These are phyloP conservation scores for Leersia perrieri DNA, from an alignment of 176 grass and related monocot genomes.

Conservation along the genomic window DNA sequence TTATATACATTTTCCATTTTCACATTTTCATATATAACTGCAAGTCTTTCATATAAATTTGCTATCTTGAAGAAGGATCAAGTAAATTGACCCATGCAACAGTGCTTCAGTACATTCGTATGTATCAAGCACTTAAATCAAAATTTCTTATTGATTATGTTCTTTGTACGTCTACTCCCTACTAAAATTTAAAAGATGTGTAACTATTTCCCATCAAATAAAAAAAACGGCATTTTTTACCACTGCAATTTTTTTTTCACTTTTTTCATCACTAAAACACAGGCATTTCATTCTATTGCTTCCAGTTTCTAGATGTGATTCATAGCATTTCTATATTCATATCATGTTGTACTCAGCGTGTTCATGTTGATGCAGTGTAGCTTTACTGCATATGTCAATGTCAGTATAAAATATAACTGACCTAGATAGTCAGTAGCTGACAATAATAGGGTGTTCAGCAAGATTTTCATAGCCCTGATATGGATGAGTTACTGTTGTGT, in stretches of 20 bases:
- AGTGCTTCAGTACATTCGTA: background rate
- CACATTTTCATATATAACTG: conserved; percentile 15
- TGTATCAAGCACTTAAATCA: background rate
- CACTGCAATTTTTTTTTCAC: background rate
- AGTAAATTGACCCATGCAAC: background rate
- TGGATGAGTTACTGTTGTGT: background rate
- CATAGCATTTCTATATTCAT: background rate
- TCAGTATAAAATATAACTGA: background rate
- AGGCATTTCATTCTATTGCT: no score
- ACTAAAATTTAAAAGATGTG: background rate
- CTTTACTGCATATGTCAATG: background rate
- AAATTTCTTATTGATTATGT: background rate
- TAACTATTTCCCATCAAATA: background rate
- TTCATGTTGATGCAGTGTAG: background rate
- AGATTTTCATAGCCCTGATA: background rate
- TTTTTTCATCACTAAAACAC: no score
- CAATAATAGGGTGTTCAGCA: background rate
- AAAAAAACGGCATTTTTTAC: background rate
- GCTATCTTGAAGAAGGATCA: background rate
- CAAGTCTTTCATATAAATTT: background rate
- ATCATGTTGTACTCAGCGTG: background rate
- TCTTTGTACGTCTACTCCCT: background rate
- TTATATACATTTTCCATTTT: conserved; percentile 24
- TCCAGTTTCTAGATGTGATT: background rate
- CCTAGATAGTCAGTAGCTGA: background rate